Evolutionary conservation across 768 basidiomycete species (phyloP), one percentile per base, ranked within the genome.

Genomic region (Asterophora parasitica): DNA sequence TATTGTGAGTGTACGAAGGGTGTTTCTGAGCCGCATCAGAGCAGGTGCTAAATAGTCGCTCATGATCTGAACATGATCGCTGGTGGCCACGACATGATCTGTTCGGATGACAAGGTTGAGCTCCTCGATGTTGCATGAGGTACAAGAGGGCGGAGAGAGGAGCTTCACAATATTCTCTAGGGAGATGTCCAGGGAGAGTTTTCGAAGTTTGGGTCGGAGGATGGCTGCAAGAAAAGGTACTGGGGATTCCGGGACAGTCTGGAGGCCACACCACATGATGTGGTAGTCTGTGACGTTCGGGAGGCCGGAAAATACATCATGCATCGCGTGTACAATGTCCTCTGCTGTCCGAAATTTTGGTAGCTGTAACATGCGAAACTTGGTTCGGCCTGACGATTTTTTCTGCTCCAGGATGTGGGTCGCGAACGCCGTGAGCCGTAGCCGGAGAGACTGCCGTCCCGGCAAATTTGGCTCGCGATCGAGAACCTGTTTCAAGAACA

Each of bases 251-350:
- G 55, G 34, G 41, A 61, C 57, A 9, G 56, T 41, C 27, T 69
- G 69, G 15, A 74, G 64, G 13, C 73, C 73, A 28, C 62, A 68
- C 76, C 75, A 78, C 32, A 71, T 71, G 49, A 78, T 71, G 49
- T 76, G 72, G 56, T 75, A 76, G 53, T 76, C 72, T 11, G 68
- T 71, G 9, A 78, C 62, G 44, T 74, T 71, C 15, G 72, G 72
- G 7, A 78, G 64, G 1, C 67, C 64, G 13, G 65, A 63, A 15
- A 78, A 66, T 15, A 75, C 70, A 19, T 76, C 67, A 10, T 71
- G 58, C 61, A 77, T 63, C 11, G 67, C 58, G 36, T 64, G 62
- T 6, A 72, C 65, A 16, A 76, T 56, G 40, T 76, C 72, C 31
- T 69, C 65, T 2, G 66, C 59, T 8, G 64, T 65, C 41, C 58